These are phyloP conservation scores for Talaromyces islandicus DNA, from an alignment of 2,329 filamentous ascomycete genomes.

Conservation along the genomic window DNA sequence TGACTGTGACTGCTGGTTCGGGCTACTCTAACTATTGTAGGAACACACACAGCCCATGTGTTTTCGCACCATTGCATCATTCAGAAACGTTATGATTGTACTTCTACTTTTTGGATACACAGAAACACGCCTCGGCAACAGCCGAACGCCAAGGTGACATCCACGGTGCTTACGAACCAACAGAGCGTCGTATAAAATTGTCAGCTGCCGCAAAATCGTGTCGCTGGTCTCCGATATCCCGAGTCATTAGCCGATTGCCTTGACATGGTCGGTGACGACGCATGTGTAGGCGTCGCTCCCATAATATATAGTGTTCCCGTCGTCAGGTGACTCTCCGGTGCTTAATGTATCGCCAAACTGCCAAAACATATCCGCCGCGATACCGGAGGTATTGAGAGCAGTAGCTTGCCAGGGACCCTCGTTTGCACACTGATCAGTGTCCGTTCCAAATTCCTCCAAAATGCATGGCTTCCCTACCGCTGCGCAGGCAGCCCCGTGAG, in stretches of 20 bases:
- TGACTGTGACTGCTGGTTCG: background rate
- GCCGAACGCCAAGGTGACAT: background rate
- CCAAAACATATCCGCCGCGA: slow-evolving; percentile 36
- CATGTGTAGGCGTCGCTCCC: slow-evolving; percentile 24
- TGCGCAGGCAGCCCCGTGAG: slow-evolving; percentile 37
- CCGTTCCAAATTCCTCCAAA: slow-evolving; percentile 36
- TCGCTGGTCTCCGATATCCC: background rate
- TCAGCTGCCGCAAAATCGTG: background rate
- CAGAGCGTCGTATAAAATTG: background rate
- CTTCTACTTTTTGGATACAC: background rate
- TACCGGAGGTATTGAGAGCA: slow-evolving; percentile 24
- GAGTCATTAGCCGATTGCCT: slow-evolving; percentile 1
- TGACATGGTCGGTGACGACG: slow-evolving; percentile 26
- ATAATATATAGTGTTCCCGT: slow-evolving; percentile 29
- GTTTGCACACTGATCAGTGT: slow-evolving; percentile 20
- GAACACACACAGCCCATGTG: background rate
- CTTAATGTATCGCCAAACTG: slow-evolving; percentile 30
- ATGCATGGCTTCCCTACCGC: slow-evolving; percentile 35
- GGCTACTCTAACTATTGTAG: background rate
- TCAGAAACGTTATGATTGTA: background rate
- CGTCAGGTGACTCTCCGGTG: slow-evolving; percentile 22
- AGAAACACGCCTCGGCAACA: background rate
- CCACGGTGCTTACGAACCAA: background rate
- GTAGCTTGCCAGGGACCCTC: slow-evolving; percentile 32
- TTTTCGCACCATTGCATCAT: background rate